phyloP scores from a whole-genome alignment of 495 filamentous ascomycete species.

The Darksidea phi region DNA sequence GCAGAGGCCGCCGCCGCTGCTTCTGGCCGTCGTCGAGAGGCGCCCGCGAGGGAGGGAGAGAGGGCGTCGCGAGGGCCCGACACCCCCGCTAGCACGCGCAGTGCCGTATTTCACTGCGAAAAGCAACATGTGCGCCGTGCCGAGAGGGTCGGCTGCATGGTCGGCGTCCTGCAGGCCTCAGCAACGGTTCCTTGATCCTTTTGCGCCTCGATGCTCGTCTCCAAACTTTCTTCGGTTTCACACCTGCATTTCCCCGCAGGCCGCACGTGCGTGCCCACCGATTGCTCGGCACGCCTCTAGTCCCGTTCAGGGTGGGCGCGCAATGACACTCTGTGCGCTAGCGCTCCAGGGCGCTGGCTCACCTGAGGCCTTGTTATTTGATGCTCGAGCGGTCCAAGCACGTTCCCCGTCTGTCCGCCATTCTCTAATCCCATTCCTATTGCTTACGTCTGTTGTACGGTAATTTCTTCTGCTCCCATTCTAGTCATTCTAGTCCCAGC shows the following conservation, averaged over 20 bases:
- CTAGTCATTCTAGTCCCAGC: not conserved
- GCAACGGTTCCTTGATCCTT: conserved; percentile 11
- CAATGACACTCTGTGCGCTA: conserved; percentile 1
- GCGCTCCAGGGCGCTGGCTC: conserved; percentile 15
- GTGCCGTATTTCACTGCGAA: not conserved
- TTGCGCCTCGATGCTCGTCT: conserved; percentile 29
- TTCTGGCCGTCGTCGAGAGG: not conserved
- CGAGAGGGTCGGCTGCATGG: conserved; percentile 1
- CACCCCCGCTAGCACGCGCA: too few relatives aligned
- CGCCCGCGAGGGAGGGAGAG: not conserved
- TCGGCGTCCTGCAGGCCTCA: conserved; percentile 13
- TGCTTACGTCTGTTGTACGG: conserved; percentile 7
- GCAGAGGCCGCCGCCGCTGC: not conserved
- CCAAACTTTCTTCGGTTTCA: conserved; percentile 30
- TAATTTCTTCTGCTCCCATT: conserved; percentile 12
- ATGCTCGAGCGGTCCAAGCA: conserved; percentile 9
- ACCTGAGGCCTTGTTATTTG: conserved; percentile 27
- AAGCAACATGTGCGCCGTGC: not conserved
- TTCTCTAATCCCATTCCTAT: not conserved
- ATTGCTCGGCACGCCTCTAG: conserved; percentile 10
- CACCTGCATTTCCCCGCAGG: conserved; percentile 33
- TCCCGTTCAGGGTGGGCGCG: conserved; percentile 12
- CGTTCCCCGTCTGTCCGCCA: not conserved
- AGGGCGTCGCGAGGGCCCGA: not conserved
- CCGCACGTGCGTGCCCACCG: conserved; percentile 35